phyloP scores from a whole-genome alignment of 2,329 filamentous ascomycete species.

The Diaporthe australafricana region DNA sequence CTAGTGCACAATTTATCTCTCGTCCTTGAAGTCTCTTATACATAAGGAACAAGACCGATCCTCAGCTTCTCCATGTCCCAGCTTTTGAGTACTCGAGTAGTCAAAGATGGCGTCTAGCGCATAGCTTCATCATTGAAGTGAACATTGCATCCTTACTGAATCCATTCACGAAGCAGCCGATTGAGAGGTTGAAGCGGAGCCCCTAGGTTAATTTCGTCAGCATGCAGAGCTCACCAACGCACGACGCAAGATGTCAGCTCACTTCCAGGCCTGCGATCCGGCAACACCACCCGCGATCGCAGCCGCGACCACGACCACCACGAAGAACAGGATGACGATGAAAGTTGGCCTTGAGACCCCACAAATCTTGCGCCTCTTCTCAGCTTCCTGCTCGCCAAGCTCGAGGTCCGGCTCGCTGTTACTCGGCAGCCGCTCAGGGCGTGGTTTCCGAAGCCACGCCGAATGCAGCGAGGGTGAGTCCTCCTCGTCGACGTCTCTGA shows the following conservation, averaged over 20 bases:
- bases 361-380: conserved; percentile 13
- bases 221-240: too few species aligned
- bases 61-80: too few species aligned
- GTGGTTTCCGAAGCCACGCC: neutral
- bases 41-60: too few species aligned
- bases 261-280: conserved; percentile 15
- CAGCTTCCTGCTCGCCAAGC: neutral
- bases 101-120: neutral
- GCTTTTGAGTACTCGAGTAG: too few species aligned
- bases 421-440: neutral
- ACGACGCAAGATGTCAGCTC: neutral
- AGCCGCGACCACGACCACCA: conserved; percentile 29
- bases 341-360: conserved; percentile 31
- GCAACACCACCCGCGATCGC: conserved; percentile 30
- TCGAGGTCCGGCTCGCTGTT: neutral
- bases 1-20: too few species aligned
- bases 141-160: neutral
- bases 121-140: too few species aligned
- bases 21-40: neutral
- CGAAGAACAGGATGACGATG: conserved; percentile 24
- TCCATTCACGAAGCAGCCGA: neutral
- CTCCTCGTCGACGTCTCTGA: conserved; percentile 9
- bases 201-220: neutral
- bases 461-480: neutral
- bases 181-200: neutral